phyloP scores from a whole-genome alignment of 2,329 filamentous ascomycete genomes.

The Penicillium sp. region DNA sequence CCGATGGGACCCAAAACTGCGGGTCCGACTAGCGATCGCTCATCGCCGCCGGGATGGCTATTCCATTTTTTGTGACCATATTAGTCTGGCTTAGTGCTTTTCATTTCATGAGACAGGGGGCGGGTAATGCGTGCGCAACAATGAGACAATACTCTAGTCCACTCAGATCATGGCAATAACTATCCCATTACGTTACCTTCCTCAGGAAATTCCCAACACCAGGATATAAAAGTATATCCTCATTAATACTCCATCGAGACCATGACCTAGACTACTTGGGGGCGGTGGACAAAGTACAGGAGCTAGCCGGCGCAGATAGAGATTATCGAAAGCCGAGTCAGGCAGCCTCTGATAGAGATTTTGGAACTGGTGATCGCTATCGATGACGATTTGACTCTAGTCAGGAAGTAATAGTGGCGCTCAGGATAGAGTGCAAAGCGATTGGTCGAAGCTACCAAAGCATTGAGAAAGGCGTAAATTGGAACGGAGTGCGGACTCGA shows the following conservation, averaged over 20 bases:
- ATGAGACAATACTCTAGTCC: not conserved
- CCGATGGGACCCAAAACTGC: slow-evolving; percentile 12
- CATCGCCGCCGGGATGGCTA: not conserved
- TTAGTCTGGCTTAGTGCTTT: not conserved
- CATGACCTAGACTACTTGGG: slow-evolving; percentile 3
- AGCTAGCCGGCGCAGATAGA: slow-evolving; percentile 20
- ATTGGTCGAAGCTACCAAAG: not conserved
- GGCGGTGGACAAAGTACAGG: slow-evolving; percentile 24
- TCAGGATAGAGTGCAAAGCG: not conserved
- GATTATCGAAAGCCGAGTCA: slow-evolving; percentile 19
- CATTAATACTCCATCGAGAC: not conserved
- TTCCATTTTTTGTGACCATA: not conserved
- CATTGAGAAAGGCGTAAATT: no score
- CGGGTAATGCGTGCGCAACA: not conserved
- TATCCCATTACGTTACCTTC: not conserved
- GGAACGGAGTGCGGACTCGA: not conserved
- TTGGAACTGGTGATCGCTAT: not conserved
- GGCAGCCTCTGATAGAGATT: slow-evolving; percentile 1
- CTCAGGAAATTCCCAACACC: not conserved
- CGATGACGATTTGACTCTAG: not conserved
- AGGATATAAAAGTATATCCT: not conserved
- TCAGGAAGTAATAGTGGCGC: not conserved
- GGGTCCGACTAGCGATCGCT: not conserved
- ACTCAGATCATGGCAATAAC: not conserved
- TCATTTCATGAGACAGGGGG: not conserved